Base-by-base conservation (phyloP, 768 basidiomycete genomes). In the Termitomyces sp. region DNA sequence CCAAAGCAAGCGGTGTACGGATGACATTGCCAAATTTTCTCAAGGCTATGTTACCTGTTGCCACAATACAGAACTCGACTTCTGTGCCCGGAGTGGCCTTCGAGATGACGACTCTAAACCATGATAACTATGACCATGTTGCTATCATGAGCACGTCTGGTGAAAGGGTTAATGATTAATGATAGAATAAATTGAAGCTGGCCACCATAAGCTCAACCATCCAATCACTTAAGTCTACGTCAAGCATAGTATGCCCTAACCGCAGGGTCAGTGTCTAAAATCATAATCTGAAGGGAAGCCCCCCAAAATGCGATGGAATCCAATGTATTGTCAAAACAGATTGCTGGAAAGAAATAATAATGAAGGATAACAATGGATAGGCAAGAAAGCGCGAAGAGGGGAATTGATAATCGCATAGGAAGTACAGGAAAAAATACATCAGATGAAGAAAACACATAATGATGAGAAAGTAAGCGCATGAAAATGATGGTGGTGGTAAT, bases 311-410 rank as follows among this genome's bases (percentile, higher is more conserved):
- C n/a, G 13, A 47, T 15, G 33, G n/a, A 41, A 52, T 36, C 9
- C 7, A 22, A 35, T 56, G 58, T 50, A 61, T 57, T 56, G 54
- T 59, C 49, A 61, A 40, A 57, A 57, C 56, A 64, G 60, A 44
- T 18, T 41, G 43, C 48, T 33, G 39, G 49, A 55, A 16, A 12
- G 56, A 63, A 56, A 51, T 56, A 68, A 68, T 66, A 68, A 67
- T 67, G 64, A 68, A 66, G 59, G 65, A 72, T 69, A 71, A 70
- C 66, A 67, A 69, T 70, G 70, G 69, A 64, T 63, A 68, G 63
- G 58, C 68, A 72, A 73, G 70, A 73, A 67, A 73, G 66, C 66
- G 57, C 48, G 54, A 52, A 36, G 48, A 52, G 51, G 53, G 32
- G 36, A 33, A 40, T 39, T 57, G 57, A 60, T 42, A 61, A n/a